A percentile compares a stretch with the other conserved stretches of the same genome.
These are phyloP conservation scores for Melanogaster broomeanus DNA, from an alignment of 768 basidiomycete species.

Conservation along the genomic window DNA sequence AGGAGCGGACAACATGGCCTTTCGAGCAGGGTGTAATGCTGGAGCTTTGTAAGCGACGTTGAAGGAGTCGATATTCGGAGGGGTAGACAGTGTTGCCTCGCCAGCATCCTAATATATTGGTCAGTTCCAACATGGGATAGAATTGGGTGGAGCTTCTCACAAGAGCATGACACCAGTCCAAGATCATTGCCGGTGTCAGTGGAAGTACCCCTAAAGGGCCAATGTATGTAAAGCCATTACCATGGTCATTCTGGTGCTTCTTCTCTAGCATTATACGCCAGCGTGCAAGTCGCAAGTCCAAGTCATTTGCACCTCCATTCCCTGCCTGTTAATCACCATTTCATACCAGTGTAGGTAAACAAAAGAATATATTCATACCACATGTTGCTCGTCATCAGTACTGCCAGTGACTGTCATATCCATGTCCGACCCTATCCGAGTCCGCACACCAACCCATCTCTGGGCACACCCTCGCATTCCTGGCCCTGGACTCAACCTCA, in stretches of 20 bases:
- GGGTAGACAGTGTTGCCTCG: background rate
- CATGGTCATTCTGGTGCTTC: conserved; percentile 2
- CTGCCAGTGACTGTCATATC: background rate
- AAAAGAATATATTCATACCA: background rate
- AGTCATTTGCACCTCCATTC: background rate
- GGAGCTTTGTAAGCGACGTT: too few species aligned
- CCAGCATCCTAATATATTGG: conserved; percentile 2
- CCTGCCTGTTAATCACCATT: too few species aligned
- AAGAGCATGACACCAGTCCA: conserved; percentile 7
- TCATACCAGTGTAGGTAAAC: background rate
- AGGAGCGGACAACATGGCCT: too few species aligned
- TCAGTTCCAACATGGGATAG: background rate
- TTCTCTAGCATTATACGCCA: conserved; percentile 9
- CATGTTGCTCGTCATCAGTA: background rate
- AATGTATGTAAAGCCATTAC: conserved; percentile 6
- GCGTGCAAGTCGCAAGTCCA: background rate
- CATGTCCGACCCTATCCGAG: background rate
- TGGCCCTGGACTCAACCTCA: too few species aligned
- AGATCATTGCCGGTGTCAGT: too few species aligned
- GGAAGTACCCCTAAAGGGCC: background rate
- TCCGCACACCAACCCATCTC: background rate
- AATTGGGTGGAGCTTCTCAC: background rate
- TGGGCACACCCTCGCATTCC: too few species aligned
- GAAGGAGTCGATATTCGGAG: too few species aligned
- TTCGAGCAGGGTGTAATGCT: too few species aligned